Conservation (phyloP, 2,329 filamentous ascomycete species). For the Didymella arachidicola region DNA sequence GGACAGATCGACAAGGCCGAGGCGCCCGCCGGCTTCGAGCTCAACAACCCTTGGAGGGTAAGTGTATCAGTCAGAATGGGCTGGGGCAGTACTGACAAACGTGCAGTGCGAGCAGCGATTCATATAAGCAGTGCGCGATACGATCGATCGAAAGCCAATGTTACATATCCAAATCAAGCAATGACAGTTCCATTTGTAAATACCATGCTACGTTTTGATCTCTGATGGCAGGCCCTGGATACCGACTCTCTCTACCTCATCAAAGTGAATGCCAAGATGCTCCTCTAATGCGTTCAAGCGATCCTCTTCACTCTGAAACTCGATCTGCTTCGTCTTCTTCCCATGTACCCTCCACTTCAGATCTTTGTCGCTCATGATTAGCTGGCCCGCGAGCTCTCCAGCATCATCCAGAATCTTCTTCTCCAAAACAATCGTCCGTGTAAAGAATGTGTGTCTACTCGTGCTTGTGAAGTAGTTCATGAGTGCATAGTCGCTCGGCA, state of each 20-base stretch:
- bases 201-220: slow-evolving; percentile 32
- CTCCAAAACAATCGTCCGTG: slow-evolving; percentile 52
- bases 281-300: slow-evolving; percentile 55
- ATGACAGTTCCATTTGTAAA: slow-evolving; percentile 20
- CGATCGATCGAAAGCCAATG: slow-evolving; percentile 19
- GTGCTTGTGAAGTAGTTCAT: slow-evolving; percentile 50
- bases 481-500: slow-evolving; percentile 41
- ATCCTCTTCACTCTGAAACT: slow-evolving; percentile 54
- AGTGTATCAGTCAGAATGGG: slow-evolving; percentile 29
- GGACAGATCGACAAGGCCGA: slow-evolving; percentile 67
- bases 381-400: slow-evolving; percentile 49
- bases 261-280: slow-evolving; percentile 55
- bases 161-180: slow-evolving; percentile 28
- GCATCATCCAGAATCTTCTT: slow-evolving; percentile 58
- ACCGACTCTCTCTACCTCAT: slow-evolving; percentile 47
- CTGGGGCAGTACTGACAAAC: slow-evolving; percentile 33
- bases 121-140: slow-evolving; percentile 35
- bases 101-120: slow-evolving; percentile 50
- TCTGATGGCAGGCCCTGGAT: slow-evolving; percentile 49
- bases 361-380: slow-evolving; percentile 54
- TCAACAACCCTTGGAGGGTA: slow-evolving; percentile 74
- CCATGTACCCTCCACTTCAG: slow-evolving; percentile 57
- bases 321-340: slow-evolving; percentile 51
- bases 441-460: slow-evolving; percentile 44
- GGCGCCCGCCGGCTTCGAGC: slow-evolving; percentile 69